Conservation (phyloP, 192 early-diverging fungal genomes). For the Spinellus fusiger region DNA sequence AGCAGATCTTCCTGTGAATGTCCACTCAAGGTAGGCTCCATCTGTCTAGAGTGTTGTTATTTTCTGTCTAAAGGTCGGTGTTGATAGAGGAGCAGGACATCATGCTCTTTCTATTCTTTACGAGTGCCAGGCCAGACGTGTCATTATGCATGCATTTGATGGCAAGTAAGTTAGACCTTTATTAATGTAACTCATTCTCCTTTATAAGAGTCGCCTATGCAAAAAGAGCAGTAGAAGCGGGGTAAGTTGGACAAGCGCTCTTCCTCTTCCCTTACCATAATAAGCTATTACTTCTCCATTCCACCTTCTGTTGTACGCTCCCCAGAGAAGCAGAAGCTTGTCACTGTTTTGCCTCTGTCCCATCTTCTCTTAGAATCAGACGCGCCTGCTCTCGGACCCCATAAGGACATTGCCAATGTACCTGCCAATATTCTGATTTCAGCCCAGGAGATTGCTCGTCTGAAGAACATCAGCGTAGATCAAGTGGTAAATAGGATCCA, state of each 20-base stretch:
- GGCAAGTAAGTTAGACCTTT: slow-evolving; percentile 29
- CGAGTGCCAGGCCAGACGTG: slow-evolving; percentile 39
- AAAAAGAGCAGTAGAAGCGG: slow-evolving; percentile 31
- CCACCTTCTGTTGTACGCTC: slow-evolving; percentile 45
- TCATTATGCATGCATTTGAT: slow-evolving; percentile 53
- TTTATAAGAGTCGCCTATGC: slow-evolving; percentile 33
- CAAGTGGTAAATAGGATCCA: slow-evolving; percentile 32
- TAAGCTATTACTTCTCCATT: slow-evolving; percentile 46
- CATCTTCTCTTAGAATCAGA: slow-evolving; percentile 53
- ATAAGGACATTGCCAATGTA: slow-evolving; percentile 43
- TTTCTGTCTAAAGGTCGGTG: background rate
- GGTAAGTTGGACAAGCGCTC: no score
- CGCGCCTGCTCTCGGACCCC: slow-evolving; percentile 47
- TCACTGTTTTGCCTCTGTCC: slow-evolving; percentile 36
- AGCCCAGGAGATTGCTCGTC: slow-evolving; percentile 43
- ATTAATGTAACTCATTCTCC: background rate
- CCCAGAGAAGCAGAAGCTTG: slow-evolving; percentile 44
- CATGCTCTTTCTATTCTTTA: slow-evolving; percentile 44
- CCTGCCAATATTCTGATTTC: slow-evolving; percentile 40
- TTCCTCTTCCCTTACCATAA: slow-evolving; percentile 1
- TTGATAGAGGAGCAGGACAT: slow-evolving; percentile 44
- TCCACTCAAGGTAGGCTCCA: slow-evolving; percentile 41
- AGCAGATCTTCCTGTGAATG: slow-evolving; percentile 43
- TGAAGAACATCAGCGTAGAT: slow-evolving; percentile 39
- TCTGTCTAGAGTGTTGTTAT: background rate